phyloP scores from a whole-genome alignment of 441 rosid species.

The Syzygium syzygioides region DNA sequence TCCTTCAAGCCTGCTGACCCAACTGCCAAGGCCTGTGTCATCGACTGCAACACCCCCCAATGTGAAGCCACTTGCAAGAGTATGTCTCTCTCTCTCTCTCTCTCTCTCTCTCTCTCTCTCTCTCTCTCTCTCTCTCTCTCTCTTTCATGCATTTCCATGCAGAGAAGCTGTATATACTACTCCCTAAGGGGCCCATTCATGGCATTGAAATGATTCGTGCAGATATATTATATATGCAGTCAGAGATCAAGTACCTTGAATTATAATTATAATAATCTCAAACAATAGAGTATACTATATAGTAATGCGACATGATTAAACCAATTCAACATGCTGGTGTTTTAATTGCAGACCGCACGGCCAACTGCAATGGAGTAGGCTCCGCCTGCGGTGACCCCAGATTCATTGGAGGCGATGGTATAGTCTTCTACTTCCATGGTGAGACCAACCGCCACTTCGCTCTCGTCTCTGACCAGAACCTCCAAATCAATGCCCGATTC shows the following conservation, averaged over 20 bases:
- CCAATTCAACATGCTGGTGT: background rate
- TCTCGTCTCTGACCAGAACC: background rate
- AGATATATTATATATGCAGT: background rate
- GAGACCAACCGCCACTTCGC: background rate
- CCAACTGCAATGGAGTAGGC: background rate
- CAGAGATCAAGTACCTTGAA: background rate
- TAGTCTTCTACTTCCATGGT: background rate
- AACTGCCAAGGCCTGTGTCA: slow-evolving; percentile 5
- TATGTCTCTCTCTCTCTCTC: background rate
- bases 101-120: background rate
- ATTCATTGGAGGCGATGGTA: background rate
- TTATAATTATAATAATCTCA: background rate
- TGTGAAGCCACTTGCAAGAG: slow-evolving; percentile 8
- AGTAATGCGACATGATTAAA: background rate
- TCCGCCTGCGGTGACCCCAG: background rate
- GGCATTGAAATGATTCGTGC: background rate
- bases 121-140: background rate
- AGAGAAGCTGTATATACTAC: background rate
- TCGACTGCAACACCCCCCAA: slow-evolving; percentile 3
- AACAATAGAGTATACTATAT: background rate
- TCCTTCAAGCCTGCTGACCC: slow-evolving; percentile 8
- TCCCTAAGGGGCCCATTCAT: background rate
- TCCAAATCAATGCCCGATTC: background rate
- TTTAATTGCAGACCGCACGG: background rate
- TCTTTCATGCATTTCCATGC: background rate